These are phyloP conservation scores for Hymenoscyphus salicellus DNA, from an alignment of 2,329 filamentous ascomycete genomes.

Conservation along the genomic window DNA sequence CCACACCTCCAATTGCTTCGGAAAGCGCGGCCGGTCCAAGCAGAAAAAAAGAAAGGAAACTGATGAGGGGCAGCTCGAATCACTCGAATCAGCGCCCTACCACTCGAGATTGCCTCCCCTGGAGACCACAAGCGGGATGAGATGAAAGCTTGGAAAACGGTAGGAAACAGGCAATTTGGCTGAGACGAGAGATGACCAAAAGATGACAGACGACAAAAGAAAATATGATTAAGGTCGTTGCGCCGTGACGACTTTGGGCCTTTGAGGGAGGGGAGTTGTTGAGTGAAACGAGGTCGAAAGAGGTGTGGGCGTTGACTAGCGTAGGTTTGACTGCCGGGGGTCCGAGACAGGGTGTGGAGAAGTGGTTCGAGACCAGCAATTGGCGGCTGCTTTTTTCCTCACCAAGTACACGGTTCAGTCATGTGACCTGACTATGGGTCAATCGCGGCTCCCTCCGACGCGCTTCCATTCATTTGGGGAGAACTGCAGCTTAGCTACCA, in stretches of 20 bases:
- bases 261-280: not conserved
- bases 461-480: not conserved
- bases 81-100: not conserved
- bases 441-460: not conserved
- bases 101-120: not conserved
- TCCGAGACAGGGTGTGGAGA: too few relatives aligned
- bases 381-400: not conserved
- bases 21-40: not conserved
- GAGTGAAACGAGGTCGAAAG: constrained; percentile 3
- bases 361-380: not conserved
- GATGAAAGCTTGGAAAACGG: not conserved
- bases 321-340: too few relatives aligned
- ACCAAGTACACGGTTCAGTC: too few relatives aligned
- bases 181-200: not conserved
- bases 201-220: not conserved
- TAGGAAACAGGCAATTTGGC: not conserved
- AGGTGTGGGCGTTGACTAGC: not conserved
- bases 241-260: not conserved
- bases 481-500: too few relatives aligned
- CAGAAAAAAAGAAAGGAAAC: not conserved
- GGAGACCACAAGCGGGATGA: not conserved
- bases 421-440: not conserved
- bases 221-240: not conserved
- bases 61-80: not conserved
- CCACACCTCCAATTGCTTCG: not conserved